Evolutionary conservation across 2,329 filamentous ascomycete species (phyloP).

Genomic region (Fusarium sororula): DNA sequence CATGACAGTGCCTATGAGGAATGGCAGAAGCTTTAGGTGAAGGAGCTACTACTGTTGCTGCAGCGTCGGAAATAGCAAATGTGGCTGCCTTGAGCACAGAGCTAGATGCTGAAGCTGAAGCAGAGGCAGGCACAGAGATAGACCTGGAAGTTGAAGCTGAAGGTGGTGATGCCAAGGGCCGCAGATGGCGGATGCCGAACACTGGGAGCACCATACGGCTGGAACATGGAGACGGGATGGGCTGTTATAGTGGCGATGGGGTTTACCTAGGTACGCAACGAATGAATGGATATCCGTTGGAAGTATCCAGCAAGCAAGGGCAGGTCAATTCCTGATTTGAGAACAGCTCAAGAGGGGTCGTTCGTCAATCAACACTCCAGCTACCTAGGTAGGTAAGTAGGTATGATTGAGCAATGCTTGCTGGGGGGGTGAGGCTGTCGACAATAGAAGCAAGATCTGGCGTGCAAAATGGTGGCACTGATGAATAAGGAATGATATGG

Average conservation of each 20-base stretch:
- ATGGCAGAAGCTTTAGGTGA: neutral
- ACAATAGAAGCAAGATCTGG: slow-evolving; percentile 12
- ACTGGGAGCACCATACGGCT: slow-evolving; percentile 39
- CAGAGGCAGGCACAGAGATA: neutral
- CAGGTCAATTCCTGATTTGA: slow-evolving; percentile 6
- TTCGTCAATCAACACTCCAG: slow-evolving; percentile 15
- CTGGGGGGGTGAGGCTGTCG: neutral
- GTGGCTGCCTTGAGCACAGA: slow-evolving; percentile 6
- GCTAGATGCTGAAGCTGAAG: neutral
- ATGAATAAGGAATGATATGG: slow-evolving; percentile 28
- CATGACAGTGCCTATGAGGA: neutral
- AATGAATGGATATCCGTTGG: neutral
- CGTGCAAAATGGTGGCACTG: slow-evolving; percentile 11
- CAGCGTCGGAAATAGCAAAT: neutral
- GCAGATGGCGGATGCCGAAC: slow-evolving; percentile 40
- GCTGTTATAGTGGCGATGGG: slow-evolving; percentile 25
- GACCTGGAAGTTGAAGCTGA: slow-evolving; percentile 2
- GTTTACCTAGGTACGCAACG: neutral
- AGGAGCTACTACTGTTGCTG: neutral
- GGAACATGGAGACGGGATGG: slow-evolving; percentile 42
- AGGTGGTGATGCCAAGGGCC: slow-evolving; percentile 32
- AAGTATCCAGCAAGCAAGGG: slow-evolving; percentile 2
- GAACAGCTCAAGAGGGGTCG: neutral
- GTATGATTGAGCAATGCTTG: slow-evolving; percentile 2
- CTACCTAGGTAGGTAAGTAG: neutral